Conservation (phyloP, 257 asterid genomes). For the Plectranthus barbatus region DNA sequence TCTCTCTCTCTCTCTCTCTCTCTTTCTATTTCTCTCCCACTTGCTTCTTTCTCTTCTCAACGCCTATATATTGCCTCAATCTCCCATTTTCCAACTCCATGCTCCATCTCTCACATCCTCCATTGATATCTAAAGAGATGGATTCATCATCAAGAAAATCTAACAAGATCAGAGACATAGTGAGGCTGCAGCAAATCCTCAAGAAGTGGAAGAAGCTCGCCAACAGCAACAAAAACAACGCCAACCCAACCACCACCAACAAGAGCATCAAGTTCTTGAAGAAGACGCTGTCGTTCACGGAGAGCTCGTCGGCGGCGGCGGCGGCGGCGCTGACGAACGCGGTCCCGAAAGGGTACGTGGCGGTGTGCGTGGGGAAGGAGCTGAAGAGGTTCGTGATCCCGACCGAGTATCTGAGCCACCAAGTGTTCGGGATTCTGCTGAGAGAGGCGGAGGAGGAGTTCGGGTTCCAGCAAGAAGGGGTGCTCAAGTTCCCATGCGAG, state of each 20-base stretch:
- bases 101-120: background rate
- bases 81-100: background rate
- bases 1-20: constrained; percentile 5
- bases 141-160: constrained; percentile 42
- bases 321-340: too few relatives aligned
- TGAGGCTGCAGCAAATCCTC: constrained; percentile 75
- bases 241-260: background rate
- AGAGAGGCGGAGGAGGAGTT: constrained; percentile 84
- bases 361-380: constrained; percentile 61
- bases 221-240: constrained; percentile 10
- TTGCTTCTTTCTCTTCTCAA: background rate
- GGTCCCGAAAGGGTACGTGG: constrained; percentile 72
- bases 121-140: constrained; percentile 6
- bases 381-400: constrained; percentile 62
- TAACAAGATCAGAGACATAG: constrained; percentile 77
- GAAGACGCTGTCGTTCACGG: constrained; percentile 75
- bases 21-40: background rate
- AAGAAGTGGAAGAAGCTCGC: constrained; percentile 83
- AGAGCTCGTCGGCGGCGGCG: constrained; percentile 17
- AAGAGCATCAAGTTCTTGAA: constrained; percentile 65
- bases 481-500: constrained; percentile 64
- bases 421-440: constrained; percentile 44
- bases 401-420: constrained; percentile 55
- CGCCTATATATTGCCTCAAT: constrained; percentile 12
- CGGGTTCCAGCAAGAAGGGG: constrained; percentile 79